A percentile compares a stretch with the other conserved stretches of the same genome.
These are phyloP conservation scores for Clarkia xantiana DNA, from an alignment of 345 rosid genomes.

Conservation along the genomic window DNA sequence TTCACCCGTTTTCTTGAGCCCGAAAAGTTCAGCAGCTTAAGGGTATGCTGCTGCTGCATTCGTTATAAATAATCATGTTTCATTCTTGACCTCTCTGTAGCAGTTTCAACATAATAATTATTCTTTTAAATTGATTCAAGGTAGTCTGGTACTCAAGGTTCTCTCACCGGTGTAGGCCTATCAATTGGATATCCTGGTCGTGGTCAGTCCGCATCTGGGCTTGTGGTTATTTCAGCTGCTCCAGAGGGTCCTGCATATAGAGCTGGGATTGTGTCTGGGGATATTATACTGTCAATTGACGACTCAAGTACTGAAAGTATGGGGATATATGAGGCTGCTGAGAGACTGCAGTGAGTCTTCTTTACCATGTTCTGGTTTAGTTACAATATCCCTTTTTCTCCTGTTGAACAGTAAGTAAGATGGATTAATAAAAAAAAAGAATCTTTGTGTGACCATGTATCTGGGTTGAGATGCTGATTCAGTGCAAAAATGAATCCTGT, in stretches of 20 bases:
- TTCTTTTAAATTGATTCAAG: constrained; percentile 52
- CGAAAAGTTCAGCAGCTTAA: constrained; percentile 73
- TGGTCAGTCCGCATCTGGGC: constrained; percentile 47
- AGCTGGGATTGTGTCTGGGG: constrained; percentile 73
- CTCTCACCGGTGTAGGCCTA: constrained; percentile 87
- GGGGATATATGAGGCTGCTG: constrained; percentile 88
- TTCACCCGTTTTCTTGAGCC: constrained; percentile 93
- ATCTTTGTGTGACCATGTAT: no score
- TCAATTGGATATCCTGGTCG: constrained; percentile 78
- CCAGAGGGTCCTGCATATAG: constrained; percentile 87
- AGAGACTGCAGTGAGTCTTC: constrained; percentile 62
- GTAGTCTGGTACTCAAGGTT: constrained; percentile 96
- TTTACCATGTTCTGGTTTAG: neutral
- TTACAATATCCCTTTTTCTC: no score
- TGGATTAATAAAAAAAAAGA: no score
- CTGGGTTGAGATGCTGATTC: no score
- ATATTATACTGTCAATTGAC: constrained; percentile 60
- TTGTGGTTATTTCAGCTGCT: constrained; percentile 71
- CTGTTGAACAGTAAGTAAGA: no score
- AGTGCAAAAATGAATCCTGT: no score
- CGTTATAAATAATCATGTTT: constrained; percentile 4
- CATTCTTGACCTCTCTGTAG: no score
- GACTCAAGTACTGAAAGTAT: constrained; percentile 47
- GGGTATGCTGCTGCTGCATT: constrained; percentile 35
- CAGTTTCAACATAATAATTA: constrained; percentile 10